Percentiles rank a stretch among this genome's conserved stretches.
phyloP scores from a whole-genome alignment of 83 land plant species.

The Picea abies region DNA sequence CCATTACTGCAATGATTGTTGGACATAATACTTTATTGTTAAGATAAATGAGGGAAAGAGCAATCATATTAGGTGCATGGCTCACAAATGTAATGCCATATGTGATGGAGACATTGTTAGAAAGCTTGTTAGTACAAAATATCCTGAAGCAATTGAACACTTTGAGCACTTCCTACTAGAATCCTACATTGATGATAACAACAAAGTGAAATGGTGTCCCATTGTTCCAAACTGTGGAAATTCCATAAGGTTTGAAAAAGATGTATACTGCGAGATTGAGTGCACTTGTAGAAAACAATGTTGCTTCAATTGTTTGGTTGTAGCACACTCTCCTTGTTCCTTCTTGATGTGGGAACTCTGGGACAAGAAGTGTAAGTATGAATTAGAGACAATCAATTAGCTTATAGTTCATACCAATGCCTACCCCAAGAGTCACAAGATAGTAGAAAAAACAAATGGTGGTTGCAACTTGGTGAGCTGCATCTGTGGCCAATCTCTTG shows the following conservation, averaged over 20 bases:
- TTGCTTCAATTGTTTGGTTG: conserved; percentile 78
- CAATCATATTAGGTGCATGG: conserved; percentile 84
- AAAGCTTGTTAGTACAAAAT: conserved; percentile 49
- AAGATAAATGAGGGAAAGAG: conserved; percentile 91
- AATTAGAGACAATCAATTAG: conserved; percentile 89
- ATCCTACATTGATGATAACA: conserved; percentile 95
- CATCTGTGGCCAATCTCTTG: too few relatives aligned
- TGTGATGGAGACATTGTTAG: conserved; percentile 84
- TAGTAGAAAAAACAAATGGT: conserved; percentile 46
- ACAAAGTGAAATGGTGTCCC: conserved; percentile 96
- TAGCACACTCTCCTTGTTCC: conserved; percentile 95
- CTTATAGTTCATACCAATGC: conserved; percentile 87
- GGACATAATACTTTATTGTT: conserved; percentile 72
- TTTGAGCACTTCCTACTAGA: conserved; percentile 70
- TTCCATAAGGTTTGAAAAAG: conserved; percentile 83
- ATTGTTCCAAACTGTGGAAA: conserved; percentile 92
- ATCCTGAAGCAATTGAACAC: conserved; percentile 64
- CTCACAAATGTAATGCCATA: conserved; percentile 77
- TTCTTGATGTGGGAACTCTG: conserved; percentile 93
- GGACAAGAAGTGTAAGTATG: conserved; percentile 87
- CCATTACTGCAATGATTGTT: conserved; percentile 26
- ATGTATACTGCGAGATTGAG: conserved; percentile 80
- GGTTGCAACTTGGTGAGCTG: too few relatives aligned
- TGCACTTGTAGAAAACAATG: conserved; percentile 83
- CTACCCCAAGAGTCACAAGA: conserved; percentile 91